phyloP scores from a whole-genome alignment of 192 early-diverging fungal species.

The Mortierella claussenii region DNA sequence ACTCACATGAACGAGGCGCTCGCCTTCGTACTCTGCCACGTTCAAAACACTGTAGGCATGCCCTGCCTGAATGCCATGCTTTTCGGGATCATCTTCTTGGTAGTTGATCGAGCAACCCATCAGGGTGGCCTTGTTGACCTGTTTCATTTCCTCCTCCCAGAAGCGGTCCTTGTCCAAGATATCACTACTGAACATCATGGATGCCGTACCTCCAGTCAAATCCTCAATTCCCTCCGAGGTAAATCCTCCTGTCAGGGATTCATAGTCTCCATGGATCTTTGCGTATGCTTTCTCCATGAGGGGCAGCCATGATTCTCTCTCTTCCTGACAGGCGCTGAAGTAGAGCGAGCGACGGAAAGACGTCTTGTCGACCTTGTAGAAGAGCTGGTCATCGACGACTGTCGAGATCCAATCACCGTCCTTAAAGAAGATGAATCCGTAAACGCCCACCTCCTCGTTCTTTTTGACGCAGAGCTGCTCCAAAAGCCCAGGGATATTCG shows the following conservation, averaged over 20 bases:
- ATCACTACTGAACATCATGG: conserved; percentile 49
- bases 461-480: conserved; percentile 62
- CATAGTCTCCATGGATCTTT: conserved; percentile 66
- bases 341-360: conserved; percentile 23
- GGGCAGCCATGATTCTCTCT: conserved; percentile 67
- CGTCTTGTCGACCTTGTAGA: conserved; percentile 32
- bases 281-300: conserved; percentile 71
- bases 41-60: conserved; percentile 64
- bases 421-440: conserved; percentile 68
- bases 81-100: conserved; percentile 29
- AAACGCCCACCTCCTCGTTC: conserved; percentile 64
- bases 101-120: conserved; percentile 53
- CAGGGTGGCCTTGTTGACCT: conserved; percentile 54
- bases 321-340: conserved; percentile 53
- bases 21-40: conserved; percentile 57
- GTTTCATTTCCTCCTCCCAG: conserved; percentile 64
- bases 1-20: conserved; percentile 49
- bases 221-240: conserved; percentile 65
- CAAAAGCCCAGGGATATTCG: conserved; percentile 58
- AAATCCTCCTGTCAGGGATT: conserved; percentile 55
- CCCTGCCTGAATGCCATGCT: conserved; percentile 45
- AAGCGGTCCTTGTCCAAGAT: conserved; percentile 64
- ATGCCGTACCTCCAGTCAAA: conserved; percentile 63
- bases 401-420: conserved; percentile 67
- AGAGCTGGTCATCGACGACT: conserved; percentile 65